Evolutionary conservation across 2,329 filamentous ascomycete genomes (phyloP), one percentile per base, ranked within the genome.

Genomic region (Clonostachys rosea): DNA sequence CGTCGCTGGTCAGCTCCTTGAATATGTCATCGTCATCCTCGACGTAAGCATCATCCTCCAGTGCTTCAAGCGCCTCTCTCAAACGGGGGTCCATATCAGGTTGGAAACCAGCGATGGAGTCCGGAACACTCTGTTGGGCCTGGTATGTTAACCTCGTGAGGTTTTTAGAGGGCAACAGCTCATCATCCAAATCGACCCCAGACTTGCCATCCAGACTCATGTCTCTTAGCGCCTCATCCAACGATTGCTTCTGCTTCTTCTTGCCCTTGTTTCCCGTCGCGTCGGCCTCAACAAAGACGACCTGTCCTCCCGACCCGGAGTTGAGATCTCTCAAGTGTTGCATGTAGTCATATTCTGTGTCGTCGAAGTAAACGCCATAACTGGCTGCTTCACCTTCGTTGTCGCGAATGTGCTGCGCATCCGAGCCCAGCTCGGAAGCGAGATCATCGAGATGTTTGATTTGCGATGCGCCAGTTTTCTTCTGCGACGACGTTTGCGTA

Each of bases 261-360:
- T 91, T 91, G 20, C 70, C 74, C 65, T 89, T 88, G 54, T 78
- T 80, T 47, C 78, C 77, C n/a, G 74, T 63, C 12, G 74, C 67
- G 45, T 80, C 78, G n/a, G 81, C 77, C 56, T 96, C 91, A 37
- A 99, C 79, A 61, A 95, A 97, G 43, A 91, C 84, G 33, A 86
- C 82, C 47, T 91, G 86, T 33, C 88, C 88, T 5, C 51, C 50
- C 20, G 81, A 81, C 6, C 79, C 89, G 40, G 74, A 67, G 48
- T 85, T 85, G n/a, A 99, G 72, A 58, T 97, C 94, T 47, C 91
- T 87, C 77, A 99, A 74, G 68, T 99, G 94, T 68, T 99, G 94
- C 94, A 99, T 99, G 71, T 99, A 99, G 68, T 99, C 94, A 69
- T 99, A 99, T 61, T 89, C 81, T 54, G 89, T 87, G 69, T 99